Conservation (phyloP, 2,329 filamentous ascomycete species). For the Magnaporthales sp. region DNA sequence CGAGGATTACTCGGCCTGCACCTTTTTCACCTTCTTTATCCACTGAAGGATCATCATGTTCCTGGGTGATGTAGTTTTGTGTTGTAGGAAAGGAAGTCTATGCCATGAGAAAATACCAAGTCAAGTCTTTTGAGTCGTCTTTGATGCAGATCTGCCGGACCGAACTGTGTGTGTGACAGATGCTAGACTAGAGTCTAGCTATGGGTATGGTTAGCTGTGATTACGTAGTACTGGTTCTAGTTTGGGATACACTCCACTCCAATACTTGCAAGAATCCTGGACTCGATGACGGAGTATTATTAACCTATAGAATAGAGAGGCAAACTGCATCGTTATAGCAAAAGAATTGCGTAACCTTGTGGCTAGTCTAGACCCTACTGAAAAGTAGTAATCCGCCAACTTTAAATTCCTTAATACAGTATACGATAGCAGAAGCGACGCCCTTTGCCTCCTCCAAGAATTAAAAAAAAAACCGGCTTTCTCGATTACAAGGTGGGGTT, state of each 20-base stretch:
- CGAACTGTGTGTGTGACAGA: too few relatives aligned
- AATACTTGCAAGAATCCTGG: background rate
- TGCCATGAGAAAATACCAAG: too few relatives aligned
- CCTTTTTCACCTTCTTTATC: constrained; percentile 15
- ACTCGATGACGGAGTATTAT: background rate
- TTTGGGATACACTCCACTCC: too few relatives aligned
- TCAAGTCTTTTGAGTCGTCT: too few relatives aligned
- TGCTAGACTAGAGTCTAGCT: too few relatives aligned
- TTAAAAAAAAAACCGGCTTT: background rate
- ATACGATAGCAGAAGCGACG: too few relatives aligned
- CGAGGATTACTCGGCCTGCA: constrained; percentile 13
- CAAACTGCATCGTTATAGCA: background rate
- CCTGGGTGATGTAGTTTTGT: background rate
- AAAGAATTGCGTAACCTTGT: background rate
- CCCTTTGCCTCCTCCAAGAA: background rate
- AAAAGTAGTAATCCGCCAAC: too few relatives aligned
- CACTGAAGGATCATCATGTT: constrained; percentile 2
- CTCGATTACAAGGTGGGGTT: background rate
- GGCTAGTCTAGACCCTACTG: background rate
- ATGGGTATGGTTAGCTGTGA: too few relatives aligned
- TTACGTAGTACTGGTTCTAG: too few relatives aligned
- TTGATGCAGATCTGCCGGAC: too few relatives aligned
- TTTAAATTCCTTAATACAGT: too few relatives aligned
- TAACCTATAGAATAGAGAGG: background rate
- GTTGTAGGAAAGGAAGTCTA: too few relatives aligned